phyloP scores from a whole-genome alignment of 495 filamentous ascomycete species.

The Penicillium silybi region DNA sequence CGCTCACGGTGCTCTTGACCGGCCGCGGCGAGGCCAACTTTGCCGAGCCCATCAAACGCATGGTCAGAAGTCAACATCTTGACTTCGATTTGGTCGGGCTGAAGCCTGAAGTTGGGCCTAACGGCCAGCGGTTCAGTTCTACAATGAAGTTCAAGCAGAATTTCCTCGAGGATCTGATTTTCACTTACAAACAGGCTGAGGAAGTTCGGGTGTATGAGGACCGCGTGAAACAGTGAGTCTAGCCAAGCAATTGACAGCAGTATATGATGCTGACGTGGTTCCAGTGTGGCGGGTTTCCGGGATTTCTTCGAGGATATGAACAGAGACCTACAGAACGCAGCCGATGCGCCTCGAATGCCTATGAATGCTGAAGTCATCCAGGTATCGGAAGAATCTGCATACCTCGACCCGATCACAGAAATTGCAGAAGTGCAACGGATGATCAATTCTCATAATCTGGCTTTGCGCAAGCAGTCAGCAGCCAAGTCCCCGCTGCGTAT shows the following conservation, averaged over 20 bases:
- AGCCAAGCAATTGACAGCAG: not conserved
- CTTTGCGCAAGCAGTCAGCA: slow-evolving; percentile 33
- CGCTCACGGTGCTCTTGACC: slow-evolving; percentile 81
- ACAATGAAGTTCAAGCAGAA: slow-evolving; percentile 88
- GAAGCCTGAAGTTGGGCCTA: slow-evolving; percentile 80
- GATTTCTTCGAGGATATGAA: slow-evolving; percentile 77
- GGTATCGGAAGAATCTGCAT: slow-evolving; percentile 70
- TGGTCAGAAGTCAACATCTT: slow-evolving; percentile 71
- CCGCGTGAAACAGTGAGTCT: slow-evolving; percentile 56
- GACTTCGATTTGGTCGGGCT: slow-evolving; percentile 87
- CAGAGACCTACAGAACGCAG: slow-evolving; percentile 37
- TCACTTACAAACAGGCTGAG: slow-evolving; percentile 76
- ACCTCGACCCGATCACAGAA: slow-evolving; percentile 80
- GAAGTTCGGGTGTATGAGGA: slow-evolving; percentile 76
- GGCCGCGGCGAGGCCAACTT: slow-evolving; percentile 79
- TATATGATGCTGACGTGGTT: slow-evolving; percentile 11
- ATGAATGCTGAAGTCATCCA: slow-evolving; percentile 80
- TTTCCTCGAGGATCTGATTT: slow-evolving; percentile 72
- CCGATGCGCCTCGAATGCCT: slow-evolving; percentile 47
- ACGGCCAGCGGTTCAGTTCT: slow-evolving; percentile 64
- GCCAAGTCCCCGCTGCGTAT: slow-evolving; percentile 55
- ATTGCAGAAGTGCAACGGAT: slow-evolving; percentile 81
- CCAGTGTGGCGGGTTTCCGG: slow-evolving; percentile 71
- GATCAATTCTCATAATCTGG: slow-evolving; percentile 81
- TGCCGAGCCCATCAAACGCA: slow-evolving; percentile 74